Conservation (phyloP, 2,329 filamentous ascomycete species). For the Hansfordia pulvinata region DNA sequence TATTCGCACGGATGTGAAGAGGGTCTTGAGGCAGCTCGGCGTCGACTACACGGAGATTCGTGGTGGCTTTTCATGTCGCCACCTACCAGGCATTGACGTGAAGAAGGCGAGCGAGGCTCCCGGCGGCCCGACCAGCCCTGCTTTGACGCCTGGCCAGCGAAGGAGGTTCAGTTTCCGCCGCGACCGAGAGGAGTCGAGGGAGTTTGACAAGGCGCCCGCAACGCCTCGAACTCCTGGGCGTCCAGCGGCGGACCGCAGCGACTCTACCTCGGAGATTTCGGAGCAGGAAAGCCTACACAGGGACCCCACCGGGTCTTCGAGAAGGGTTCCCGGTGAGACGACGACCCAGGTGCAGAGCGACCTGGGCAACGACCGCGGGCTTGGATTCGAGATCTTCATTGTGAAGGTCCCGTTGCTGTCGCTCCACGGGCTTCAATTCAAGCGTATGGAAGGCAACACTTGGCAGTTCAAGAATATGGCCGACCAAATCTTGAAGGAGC, state of each 20-base stretch:
- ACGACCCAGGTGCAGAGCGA: constrained; percentile 87
- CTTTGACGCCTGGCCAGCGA: constrained; percentile 44
- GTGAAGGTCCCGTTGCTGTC: constrained; percentile 92
- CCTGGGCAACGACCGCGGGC: constrained; percentile 66
- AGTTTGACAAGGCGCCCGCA: constrained; percentile 37
- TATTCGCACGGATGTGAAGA: constrained; percentile 81
- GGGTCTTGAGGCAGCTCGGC: constrained; percentile 74
- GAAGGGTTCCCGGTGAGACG: constrained; percentile 67
- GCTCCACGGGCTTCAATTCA: constrained; percentile 94
- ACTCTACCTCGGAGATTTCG: constrained; percentile 77
- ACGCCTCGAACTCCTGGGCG: constrained; percentile 31
- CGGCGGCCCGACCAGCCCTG: constrained; percentile 45
- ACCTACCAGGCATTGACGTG: constrained; percentile 79
- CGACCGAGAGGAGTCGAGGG: constrained; percentile 59
- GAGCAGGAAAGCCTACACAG: constrained; percentile 53
- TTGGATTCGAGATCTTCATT: constrained; percentile 92
- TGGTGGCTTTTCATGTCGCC: constrained; percentile 82
- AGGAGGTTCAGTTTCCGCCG: constrained; percentile 76
- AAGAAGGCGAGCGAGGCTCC: constrained; percentile 56
- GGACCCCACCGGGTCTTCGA: constrained; percentile 34
- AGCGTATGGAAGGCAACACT: constrained; percentile 86
- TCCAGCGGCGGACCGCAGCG: constrained; percentile 52
- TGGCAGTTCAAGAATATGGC: constrained; percentile 99
- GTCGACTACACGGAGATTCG: constrained; percentile 90
- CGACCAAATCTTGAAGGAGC: constrained; percentile 78